Conservation (phyloP, 2,329 filamentous ascomycete genomes). For the Penicillium sp. region DNA sequence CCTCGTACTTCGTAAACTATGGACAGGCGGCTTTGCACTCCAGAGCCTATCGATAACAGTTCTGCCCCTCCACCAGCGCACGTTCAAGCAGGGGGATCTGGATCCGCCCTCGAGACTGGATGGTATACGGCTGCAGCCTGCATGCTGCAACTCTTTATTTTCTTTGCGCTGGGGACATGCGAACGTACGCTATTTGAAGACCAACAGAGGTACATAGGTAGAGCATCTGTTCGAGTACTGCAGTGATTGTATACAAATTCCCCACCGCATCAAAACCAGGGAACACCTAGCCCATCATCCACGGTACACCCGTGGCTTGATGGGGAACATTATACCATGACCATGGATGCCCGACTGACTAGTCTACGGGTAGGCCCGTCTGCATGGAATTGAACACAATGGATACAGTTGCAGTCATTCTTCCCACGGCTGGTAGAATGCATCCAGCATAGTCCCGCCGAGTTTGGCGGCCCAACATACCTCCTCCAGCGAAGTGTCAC, state of each 20-base stretch:
- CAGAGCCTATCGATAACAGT: slow-evolving; percentile 34
- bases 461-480: neutral
- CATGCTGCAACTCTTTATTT: neutral
- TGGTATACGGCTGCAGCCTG: neutral
- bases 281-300: slow-evolving; percentile 17
- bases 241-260: neutral
- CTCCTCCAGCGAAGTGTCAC: neutral
- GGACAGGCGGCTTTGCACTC: slow-evolving; percentile 5
- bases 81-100: slow-evolving; percentile 4
- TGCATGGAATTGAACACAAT: slow-evolving; percentile 14
- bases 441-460: neutral
- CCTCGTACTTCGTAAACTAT: neutral
- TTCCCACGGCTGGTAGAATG: neutral
- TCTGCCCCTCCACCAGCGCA: slow-evolving; percentile 30
- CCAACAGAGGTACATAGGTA: neutral
- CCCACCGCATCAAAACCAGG: slow-evolving; percentile 32
- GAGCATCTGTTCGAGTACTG: neutral
- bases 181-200: neutral
- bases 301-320: slow-evolving; percentile 2
- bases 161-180: neutral
- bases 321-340: neutral
- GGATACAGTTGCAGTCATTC: neutral
- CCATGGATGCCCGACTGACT: slow-evolving; percentile 15
- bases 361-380: slow-evolving; percentile 17
- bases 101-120: neutral